phyloP scores from a whole-genome alignment of 345 rosid species.

The Salix dunnii region DNA sequence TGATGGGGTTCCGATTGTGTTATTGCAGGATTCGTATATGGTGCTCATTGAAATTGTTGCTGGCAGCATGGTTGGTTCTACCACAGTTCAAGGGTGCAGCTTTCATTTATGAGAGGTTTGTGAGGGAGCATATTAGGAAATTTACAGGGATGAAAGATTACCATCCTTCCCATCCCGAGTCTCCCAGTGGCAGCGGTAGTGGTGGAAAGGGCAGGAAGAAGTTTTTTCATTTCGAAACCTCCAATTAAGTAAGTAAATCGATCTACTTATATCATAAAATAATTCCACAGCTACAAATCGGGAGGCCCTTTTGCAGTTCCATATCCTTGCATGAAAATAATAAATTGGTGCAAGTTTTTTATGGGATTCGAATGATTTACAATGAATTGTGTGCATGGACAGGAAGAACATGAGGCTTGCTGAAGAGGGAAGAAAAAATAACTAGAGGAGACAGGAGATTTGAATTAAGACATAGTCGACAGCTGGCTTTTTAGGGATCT shows the following conservation, averaged over 20 bases:
- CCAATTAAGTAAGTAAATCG: constrained; percentile 22
- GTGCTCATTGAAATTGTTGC: constrained; percentile 59
- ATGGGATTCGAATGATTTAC: not conserved
- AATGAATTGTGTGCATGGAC: constrained; percentile 1
- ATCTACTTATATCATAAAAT: not conserved
- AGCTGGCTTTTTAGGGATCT: not conserved
- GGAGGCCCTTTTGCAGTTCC: not conserved
- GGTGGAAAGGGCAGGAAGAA: constrained; percentile 28
- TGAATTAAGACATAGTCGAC: not conserved
- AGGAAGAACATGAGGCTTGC: constrained; percentile 35
- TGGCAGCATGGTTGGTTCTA: constrained; percentile 66
- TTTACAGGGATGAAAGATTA: constrained; percentile 20
- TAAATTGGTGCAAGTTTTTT: not conserved
- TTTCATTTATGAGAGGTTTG: constrained; percentile 54
- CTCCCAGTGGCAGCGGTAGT: not conserved
- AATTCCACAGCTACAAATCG: not conserved
- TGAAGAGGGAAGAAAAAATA: constrained; percentile 1
- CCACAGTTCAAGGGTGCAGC: constrained; percentile 80
- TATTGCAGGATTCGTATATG: constrained; percentile 69
- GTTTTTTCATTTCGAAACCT: constrained; percentile 25
- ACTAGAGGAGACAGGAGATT: too few species aligned
- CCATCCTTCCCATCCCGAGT: constrained; percentile 1
- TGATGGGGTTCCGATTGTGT: not conserved
- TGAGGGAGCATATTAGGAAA: constrained; percentile 51
- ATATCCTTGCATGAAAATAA: too few species aligned